These are phyloP conservation scores for Penicillium digitatum DNA, from an alignment of 2,329 filamentous ascomycete genomes.

Conservation along the genomic window DNA sequence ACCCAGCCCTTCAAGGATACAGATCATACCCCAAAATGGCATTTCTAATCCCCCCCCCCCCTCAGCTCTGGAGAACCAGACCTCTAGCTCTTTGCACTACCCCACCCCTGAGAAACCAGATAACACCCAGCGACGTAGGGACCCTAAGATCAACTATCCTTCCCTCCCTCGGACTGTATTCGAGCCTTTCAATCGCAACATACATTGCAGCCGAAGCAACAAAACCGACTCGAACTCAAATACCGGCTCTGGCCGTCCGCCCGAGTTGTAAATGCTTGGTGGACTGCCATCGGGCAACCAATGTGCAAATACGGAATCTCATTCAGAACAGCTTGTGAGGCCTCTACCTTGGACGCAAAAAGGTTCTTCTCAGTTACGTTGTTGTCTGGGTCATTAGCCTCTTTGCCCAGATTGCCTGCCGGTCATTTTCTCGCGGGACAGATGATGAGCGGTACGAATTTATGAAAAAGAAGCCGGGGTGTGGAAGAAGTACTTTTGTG, in stretches of 20 bases:
- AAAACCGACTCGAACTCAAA: conserved; percentile 55
- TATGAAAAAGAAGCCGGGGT: conserved; percentile 50
- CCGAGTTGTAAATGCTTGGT: conserved; percentile 58
- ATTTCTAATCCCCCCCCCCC: not conserved
- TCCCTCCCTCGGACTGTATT: conserved; percentile 54
- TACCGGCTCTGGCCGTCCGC: conserved; percentile 57
- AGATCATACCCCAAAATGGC: not conserved
- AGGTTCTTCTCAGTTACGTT: conserved; percentile 54
- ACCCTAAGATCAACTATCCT: conserved; percentile 53
- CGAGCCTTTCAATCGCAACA: conserved; percentile 50
- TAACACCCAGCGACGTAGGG: conserved; percentile 40
- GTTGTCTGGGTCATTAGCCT: conserved; percentile 57
- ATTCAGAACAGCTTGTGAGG: conserved; percentile 45
- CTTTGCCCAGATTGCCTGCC: conserved; percentile 52
- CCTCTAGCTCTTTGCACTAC: not conserved
- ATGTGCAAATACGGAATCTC: conserved; percentile 47
- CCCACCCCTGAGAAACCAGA: not conserved
- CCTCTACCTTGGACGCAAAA: conserved; percentile 53
- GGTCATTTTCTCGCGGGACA: conserved; percentile 48
- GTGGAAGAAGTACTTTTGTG: conserved; percentile 57
- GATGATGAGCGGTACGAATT: conserved; percentile 56
- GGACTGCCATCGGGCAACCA: conserved; percentile 54
- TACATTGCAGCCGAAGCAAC: conserved; percentile 53
- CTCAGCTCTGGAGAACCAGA: conserved; percentile 1
- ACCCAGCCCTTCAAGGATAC: not conserved